Percentiles rank a stretch among this genome's conserved stretches.
Conservation (phyloP, 169 alveolate species). For the Perkinsus olseni region DNA sequence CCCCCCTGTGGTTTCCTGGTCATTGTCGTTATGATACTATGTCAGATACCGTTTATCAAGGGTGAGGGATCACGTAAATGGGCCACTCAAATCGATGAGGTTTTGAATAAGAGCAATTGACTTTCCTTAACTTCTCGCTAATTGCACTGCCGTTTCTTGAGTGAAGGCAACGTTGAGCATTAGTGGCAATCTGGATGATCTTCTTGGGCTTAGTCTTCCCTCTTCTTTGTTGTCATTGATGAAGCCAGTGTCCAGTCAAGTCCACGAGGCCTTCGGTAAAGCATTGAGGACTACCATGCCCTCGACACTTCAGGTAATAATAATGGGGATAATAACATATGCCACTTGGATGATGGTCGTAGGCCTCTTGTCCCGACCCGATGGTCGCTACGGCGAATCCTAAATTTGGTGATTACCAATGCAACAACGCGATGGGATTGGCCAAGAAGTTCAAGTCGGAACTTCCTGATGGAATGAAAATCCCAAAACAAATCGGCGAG, state of each 20-base stretch:
- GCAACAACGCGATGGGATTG: conserved; percentile 21
- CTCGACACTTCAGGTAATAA: background rate
- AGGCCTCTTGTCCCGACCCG: conserved; percentile 22
- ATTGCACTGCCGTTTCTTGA: background rate
- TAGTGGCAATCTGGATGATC: too few relatives aligned
- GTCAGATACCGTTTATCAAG: background rate
- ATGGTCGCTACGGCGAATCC: conserved; percentile 51
- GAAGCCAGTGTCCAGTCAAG: background rate
- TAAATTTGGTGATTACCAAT: conserved; percentile 61
- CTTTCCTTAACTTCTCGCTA: background rate
- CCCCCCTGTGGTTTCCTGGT: background rate
- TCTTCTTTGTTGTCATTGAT: background rate
- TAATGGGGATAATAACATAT: too few relatives aligned
- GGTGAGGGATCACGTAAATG: background rate
- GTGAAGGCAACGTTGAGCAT: too few relatives aligned
- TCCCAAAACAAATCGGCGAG: conserved; percentile 50
- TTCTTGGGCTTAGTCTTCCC: too few relatives aligned
- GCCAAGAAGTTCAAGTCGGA: background rate
- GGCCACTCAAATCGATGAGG: background rate
- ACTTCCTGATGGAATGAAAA: background rate
- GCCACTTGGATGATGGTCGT: conserved; percentile 4
- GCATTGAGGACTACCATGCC: background rate
- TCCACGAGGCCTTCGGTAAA: background rate
- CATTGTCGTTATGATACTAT: background rate
- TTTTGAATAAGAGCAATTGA: background rate